A percentile compares a stretch with the other conserved stretches of the same genome.
Conservation (phyloP, 192 early-diverging fungal species). For the Gryganskiella cystojenkinii region DNA sequence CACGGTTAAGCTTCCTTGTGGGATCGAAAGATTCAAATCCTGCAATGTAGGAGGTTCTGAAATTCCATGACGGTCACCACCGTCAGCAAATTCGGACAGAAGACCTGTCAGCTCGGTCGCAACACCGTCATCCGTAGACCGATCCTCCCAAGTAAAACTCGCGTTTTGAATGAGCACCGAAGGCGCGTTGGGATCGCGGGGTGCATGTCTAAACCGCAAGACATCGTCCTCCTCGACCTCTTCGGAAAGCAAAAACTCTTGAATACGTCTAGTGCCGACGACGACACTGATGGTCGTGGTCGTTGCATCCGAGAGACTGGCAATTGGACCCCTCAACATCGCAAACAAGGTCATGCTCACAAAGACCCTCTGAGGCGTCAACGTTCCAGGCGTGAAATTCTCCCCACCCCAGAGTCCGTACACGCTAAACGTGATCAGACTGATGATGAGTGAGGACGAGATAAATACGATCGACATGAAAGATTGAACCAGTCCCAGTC, state of each 20-base stretch:
- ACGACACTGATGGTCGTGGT: slow-evolving; percentile 62
- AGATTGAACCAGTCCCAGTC: slow-evolving; percentile 27
- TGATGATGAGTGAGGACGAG: slow-evolving; percentile 45
- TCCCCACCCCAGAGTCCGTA: slow-evolving; percentile 43
- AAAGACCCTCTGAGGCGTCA: slow-evolving; percentile 65
- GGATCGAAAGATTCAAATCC: slow-evolving; percentile 35
- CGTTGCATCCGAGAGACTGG: slow-evolving; percentile 67
- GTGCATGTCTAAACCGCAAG: slow-evolving; percentile 13
- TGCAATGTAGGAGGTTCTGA: slow-evolving; percentile 21
- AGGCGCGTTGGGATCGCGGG: slow-evolving; percentile 14
- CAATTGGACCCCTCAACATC: slow-evolving; percentile 65
- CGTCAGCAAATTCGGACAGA: neutral
- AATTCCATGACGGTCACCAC: neutral
- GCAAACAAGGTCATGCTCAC: slow-evolving; percentile 73
- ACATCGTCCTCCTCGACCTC: slow-evolving; percentile 33
- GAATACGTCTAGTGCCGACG: slow-evolving; percentile 66
- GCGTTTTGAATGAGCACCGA: slow-evolving; percentile 22
- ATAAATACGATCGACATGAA: slow-evolving; percentile 48
- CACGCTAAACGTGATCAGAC: slow-evolving; percentile 34
- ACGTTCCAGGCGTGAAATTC: slow-evolving; percentile 32
- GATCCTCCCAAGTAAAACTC: slow-evolving; percentile 14
- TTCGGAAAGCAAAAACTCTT: slow-evolving; percentile 47
- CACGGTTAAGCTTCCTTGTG: slow-evolving; percentile 66
- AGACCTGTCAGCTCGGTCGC: neutral
- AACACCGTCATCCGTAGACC: neutral